A percentile compares a stretch with the other conserved stretches of the same genome.
These are phyloP conservation scores for Pelagophyceae sp. DNA, from an alignment of 352 stramenopile species.

Conservation along the genomic window DNA sequence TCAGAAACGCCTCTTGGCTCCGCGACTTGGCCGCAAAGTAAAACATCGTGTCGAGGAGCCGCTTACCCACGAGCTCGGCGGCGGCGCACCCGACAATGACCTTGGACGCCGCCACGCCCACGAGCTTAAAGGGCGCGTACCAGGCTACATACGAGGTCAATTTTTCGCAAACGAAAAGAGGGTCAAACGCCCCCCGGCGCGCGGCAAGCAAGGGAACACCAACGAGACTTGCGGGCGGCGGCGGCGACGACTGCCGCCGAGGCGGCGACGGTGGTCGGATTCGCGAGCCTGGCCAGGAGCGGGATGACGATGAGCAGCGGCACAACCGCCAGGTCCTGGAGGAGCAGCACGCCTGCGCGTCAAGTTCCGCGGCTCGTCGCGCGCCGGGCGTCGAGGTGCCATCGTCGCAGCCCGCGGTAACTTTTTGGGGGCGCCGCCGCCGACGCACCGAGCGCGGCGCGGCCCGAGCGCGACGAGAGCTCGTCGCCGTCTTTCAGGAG, in stretches of 20 bases:
- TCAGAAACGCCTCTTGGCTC: conserved; percentile 71
- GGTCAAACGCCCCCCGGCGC: too few species aligned
- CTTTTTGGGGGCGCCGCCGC: too few species aligned
- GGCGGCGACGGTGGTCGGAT: conserved; percentile 36
- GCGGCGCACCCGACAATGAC: conserved; percentile 53
- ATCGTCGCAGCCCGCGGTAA: too few species aligned
- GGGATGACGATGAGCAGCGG: conserved; percentile 67
- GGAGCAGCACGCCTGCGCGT: conserved; percentile 64
- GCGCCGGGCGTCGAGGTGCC: too few species aligned
- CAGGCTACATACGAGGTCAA: too few species aligned
- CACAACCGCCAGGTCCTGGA: conserved; percentile 72
- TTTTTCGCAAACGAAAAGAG: too few species aligned
- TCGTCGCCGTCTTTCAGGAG: conserved; percentile 65
- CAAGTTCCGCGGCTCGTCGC: too few species aligned
- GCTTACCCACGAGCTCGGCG: conserved; percentile 58
- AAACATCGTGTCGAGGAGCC: conserved; percentile 65
- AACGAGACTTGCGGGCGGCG: too few species aligned
- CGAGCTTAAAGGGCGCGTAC: too few species aligned
- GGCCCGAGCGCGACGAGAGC: conserved; percentile 55
- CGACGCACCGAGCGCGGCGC: conserved; percentile 64
- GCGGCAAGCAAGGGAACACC: too few species aligned
- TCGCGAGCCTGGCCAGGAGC: conserved; percentile 57
- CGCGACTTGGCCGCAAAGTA: conserved; percentile 55
- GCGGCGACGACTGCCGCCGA: conserved; percentile 29
- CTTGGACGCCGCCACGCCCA: conserved; percentile 58